Conservation (phyloP, 805 yeast genomes). For the Yarrowia sp. region DNA sequence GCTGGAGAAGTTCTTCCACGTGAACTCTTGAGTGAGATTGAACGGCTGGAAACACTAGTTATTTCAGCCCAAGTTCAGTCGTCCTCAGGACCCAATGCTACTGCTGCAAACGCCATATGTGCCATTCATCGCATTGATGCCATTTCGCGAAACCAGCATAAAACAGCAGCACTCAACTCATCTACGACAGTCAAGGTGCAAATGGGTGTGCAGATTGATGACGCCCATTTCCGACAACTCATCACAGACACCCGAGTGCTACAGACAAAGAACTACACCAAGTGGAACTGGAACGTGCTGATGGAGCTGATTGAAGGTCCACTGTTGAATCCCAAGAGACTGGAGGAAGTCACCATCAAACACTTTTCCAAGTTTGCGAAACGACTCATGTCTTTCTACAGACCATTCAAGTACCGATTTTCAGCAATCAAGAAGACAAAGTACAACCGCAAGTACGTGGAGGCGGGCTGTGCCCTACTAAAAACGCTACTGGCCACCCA, state of each 20-base stretch:
- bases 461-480: conserved; percentile 72
- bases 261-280: conserved; percentile 69
- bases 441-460: conserved; percentile 54
- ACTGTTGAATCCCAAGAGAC: conserved; percentile 59
- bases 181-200: conserved; percentile 19
- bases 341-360: conserved; percentile 66
- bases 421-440: conserved; percentile 50
- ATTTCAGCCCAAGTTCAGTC: conserved; percentile 15
- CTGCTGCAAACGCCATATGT: conserved; percentile 14
- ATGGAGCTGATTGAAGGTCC: conserved; percentile 80
- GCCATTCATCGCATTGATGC: conserved; percentile 22
- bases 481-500: conserved; percentile 57
- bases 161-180: conserved; percentile 26
- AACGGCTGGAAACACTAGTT: conserved; percentile 31
- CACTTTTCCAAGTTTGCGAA: conserved; percentile 78
- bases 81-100: background rate
- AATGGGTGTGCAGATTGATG: conserved; percentile 50
- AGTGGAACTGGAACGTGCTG: conserved; percentile 85
- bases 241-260: conserved; percentile 67
- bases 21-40: conserved; percentile 46
- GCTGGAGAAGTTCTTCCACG: conserved; percentile 55
- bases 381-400: conserved; percentile 74
- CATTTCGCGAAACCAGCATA: conserved; percentile 32
- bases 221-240: conserved; percentile 60
- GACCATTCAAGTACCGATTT: conserved; percentile 88